These are phyloP conservation scores for Aspergillus sp. DNA, from an alignment of 2,329 filamentous ascomycete species.

Conservation along the genomic window DNA sequence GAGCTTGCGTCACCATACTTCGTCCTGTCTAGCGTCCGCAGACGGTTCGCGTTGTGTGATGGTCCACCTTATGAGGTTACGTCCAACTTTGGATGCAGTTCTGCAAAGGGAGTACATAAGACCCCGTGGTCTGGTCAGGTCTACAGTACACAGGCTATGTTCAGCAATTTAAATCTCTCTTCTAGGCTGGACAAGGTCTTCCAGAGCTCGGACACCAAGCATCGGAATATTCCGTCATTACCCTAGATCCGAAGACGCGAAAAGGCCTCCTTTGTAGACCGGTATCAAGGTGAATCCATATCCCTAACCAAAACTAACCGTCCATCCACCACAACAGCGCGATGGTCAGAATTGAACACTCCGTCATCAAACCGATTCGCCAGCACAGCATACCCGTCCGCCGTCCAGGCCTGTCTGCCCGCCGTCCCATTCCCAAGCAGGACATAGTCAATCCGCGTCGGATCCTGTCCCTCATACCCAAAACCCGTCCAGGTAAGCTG, in stretches of 20 bases:
- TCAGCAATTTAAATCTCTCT: no score
- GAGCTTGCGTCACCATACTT: no score
- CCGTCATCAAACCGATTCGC: conserved; percentile 55
- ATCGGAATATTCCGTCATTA: no score
- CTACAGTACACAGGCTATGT: no score
- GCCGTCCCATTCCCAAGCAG: conserved; percentile 35
- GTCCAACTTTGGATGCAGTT: no score
- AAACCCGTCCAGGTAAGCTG: conserved; percentile 56
- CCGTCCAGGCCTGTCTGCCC: conserved; percentile 33
- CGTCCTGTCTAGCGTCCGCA: no score
- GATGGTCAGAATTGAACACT: conserved; percentile 55
- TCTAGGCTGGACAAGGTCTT: no score
- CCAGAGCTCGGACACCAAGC: no score
- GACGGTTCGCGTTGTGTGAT: no score
- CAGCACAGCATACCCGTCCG: conserved; percentile 51
- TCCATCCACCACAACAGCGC: conserved; percentile 55
- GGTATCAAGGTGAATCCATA: neutral
- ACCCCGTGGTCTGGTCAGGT: no score
- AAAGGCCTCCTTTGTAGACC: neutral
- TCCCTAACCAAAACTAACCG: conserved; percentile 13
- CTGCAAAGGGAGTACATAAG: no score
- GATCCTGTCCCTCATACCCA: conserved; percentile 35
- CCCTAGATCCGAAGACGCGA: neutral
- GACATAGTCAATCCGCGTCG: conserved; percentile 52
- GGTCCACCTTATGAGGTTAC: no score